Evolutionary conservation across 1,284 basidiomycete genomes (phyloP).

Genomic region (Naganishia sp.): DNA sequence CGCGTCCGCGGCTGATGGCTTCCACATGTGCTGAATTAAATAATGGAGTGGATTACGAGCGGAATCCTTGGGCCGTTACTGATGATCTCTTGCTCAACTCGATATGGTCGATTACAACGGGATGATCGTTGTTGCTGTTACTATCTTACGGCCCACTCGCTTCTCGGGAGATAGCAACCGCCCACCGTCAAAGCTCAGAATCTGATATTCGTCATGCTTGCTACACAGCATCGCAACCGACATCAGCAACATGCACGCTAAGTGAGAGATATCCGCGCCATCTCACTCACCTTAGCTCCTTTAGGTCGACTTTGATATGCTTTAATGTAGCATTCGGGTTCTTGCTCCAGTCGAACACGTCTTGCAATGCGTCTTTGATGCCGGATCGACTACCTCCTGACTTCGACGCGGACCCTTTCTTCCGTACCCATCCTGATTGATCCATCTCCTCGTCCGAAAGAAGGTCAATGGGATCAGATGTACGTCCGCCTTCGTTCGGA

Average conservation of each 20-base stretch:
- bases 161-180: conserved; percentile 56
- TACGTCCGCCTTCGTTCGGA: neutral
- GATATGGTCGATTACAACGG: neutral
- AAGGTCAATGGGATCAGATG: conserved; percentile 18
- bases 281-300: conserved; percentile 58
- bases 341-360: conserved; percentile 37
- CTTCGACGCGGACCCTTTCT: conserved; percentile 36
- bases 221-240: conserved; percentile 33
- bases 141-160: conserved; percentile 57
- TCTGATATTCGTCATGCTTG: conserved; percentile 51
- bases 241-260: conserved; percentile 1
- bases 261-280: neutral
- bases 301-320: conserved; percentile 59
- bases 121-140: conserved; percentile 45
- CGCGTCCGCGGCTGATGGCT: no score
- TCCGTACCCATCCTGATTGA: conserved; percentile 48
- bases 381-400: neutral
- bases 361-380: conserved; percentile 10
- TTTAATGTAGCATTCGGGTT: conserved; percentile 55
- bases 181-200: conserved; percentile 46
- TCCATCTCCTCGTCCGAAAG: conserved; percentile 46
- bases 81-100: no score
- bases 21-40: no score
- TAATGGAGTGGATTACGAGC: no score
- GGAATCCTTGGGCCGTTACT: no score